Base-by-base conservation (phyloP, 225 moss, liverwort and hornwort species). In the Climacium dendroides region DNA sequence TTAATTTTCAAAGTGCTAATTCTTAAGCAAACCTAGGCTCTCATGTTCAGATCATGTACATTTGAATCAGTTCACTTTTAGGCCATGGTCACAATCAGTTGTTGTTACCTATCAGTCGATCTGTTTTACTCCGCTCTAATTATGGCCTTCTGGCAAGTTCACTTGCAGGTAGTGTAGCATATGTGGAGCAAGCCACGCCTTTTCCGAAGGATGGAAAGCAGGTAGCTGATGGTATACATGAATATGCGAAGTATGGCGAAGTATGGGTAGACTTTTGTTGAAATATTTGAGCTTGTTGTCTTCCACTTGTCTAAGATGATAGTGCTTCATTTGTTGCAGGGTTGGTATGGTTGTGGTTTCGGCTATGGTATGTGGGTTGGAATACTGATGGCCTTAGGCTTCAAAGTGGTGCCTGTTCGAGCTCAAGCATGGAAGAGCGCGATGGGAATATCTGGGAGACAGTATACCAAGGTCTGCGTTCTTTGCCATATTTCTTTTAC, bases 321-420 rank as follows among this genome's bases (percentile, higher is more conserved):
- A 58, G 35, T 61, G 74, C 80, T 76, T 81, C 70, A 64, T 85
- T 37, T 75, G 65, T 85, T 89, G 90, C 94, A 98, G 99, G 99
- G 97, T 63, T 97, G 99, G 99, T 99, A 97, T 92, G 94, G 95
- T 73, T 94, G 94, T 39, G 99, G 99, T 53, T 97, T 96, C 74
- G 97, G 99, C 80, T 99, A 99, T 85, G 99, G 99, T 79, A 91
- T 96, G 78, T 99, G 99, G 99, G 91, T 97, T 86, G 99, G 97
- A 70, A 94, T 97, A 88, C 71, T 99, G 74, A 94, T 95, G 87
- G 94, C 96, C 74, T 95, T 95, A 58, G 97, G 99, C 58, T 99
- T 95, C 66, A 95, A 92, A 64, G 96, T 99, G n/a, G 88, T 99
- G 64, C 97, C 97, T 55, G 96, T 99, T 61, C 95, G 95, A 85